phyloP scores from a whole-genome alignment of 495 filamentous ascomycete genomes.

The Elasticomyces elasticus region DNA sequence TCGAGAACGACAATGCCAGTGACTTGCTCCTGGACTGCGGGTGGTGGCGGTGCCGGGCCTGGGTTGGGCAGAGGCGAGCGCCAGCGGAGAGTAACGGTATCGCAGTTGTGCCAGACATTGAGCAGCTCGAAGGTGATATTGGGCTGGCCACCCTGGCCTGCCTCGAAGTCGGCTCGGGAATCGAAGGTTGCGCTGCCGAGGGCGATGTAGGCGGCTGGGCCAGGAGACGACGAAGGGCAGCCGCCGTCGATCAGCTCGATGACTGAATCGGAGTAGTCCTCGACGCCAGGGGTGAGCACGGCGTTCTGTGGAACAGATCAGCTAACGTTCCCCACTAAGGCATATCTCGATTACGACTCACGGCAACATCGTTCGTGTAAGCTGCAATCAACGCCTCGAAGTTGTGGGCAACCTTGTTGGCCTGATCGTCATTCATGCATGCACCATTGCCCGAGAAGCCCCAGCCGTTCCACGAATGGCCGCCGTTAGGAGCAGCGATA shows the following conservation, averaged over 20 bases:
- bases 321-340: no score
- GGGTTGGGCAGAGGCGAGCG: constrained; percentile 2
- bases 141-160: constrained; percentile 11
- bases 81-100: constrained; percentile 12
- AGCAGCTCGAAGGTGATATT: constrained; percentile 14
- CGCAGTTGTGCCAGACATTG: constrained; percentile 13
- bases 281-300: not conserved
- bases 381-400: constrained; percentile 3
- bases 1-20: constrained; percentile 9
- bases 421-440: constrained; percentile 4
- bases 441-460: not conserved
- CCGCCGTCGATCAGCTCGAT: constrained; percentile 9
- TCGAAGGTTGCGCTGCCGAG: constrained; percentile 4
- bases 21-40: constrained; percentile 4
- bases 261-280: constrained; percentile 8
- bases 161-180: constrained; percentile 3
- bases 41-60: not conserved
- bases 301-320: not conserved
- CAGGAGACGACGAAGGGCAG: no score
- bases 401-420: constrained; percentile 7
- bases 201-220: not conserved
- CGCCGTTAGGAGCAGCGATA: constrained; percentile 1
- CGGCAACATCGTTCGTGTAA: constrained; percentile 2
- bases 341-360: not conserved
- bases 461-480: not conserved